Evolutionary conservation across 2,329 filamentous ascomycete species (phyloP).

Genomic region (Pestalotiopsis sp.): DNA sequence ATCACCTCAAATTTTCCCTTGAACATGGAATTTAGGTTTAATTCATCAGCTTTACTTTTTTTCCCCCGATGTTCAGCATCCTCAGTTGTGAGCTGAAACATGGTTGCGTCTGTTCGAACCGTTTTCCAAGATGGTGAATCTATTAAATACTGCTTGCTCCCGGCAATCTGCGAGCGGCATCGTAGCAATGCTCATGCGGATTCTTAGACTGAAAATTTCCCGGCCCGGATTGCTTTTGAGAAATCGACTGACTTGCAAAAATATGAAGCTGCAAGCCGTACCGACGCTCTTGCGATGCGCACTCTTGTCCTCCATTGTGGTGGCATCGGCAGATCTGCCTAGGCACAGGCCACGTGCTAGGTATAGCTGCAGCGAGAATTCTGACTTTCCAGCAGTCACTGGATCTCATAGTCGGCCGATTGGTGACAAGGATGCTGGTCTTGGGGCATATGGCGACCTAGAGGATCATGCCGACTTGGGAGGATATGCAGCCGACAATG

Average conservation of each 20-base stretch:
- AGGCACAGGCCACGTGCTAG: background rate
- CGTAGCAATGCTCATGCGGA: background rate
- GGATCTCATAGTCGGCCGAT: background rate
- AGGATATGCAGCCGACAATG: background rate
- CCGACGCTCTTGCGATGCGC: background rate
- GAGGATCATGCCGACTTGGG: background rate
- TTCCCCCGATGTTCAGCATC: background rate
- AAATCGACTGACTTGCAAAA: background rate
- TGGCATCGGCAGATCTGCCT: background rate
- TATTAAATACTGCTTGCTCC: background rate
- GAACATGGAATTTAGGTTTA: background rate
- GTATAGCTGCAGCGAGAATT: background rate
- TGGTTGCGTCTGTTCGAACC: background rate
- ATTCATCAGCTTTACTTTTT: background rate
- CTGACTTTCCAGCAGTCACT: background rate
- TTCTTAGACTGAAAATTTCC: background rate
- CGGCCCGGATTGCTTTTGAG: background rate
- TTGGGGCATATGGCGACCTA: background rate
- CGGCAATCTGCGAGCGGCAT: background rate
- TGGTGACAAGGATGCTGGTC: background rate
- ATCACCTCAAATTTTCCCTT: background rate
- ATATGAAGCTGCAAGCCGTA: background rate
- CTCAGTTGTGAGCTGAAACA: background rate
- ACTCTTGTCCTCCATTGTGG: background rate
- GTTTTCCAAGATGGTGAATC: too few species aligned